Base-by-base conservation (phyloP, 495 filamentous ascomycete genomes). In the Platismatia glauca region DNA sequence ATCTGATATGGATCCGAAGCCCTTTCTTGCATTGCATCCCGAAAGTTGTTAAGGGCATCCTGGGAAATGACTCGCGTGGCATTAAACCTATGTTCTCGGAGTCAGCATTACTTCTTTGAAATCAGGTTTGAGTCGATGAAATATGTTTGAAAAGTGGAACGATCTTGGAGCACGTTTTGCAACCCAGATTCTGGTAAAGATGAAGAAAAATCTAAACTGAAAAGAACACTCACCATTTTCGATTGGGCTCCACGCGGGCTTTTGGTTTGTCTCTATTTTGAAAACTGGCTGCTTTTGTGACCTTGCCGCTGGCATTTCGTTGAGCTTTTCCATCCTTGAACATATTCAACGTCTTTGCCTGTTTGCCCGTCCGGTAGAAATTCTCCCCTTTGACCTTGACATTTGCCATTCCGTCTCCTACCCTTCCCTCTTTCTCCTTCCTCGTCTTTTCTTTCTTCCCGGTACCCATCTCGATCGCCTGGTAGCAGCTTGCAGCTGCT, bases 331-430 rank as follows among this genome's bases (percentile, higher is more conserved):
- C 90, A 68, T 89, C 88, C 74, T 91, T 97, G 74, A 86, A 84
- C 77, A 91, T 91, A 69, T 93, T 94, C 73, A 97, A 72, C 53
- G 78, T 82, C 77, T 89, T 92, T 60, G 90, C 78, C 78, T 91
- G 89, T 77, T 97, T 97, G 61, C 90, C 91, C 76, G 81, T 77
- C 78, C 89, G 81, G 74, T 95, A 95, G 76, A 95, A 95, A 74
- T 95, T 95, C 81, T 97, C 95, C 73, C 95, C 94, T 75, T 98
- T 98, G 64, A 83, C 79, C 71, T 86, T 89, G 59, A 97, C 90
- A 77, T 97, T 95, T 63, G 73, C 80, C 89, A 93, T 92, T 68
- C 90, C 91, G 82, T 90, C 86, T 63, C 81, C 81, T 56, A 78
- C 77, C 79, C 91, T 91, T 58, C 91, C 90, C 80, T 95, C 83